Evolutionary conservation across 2,329 filamentous ascomycete species (phyloP).

Genomic region (Hortaea sp.): DNA sequence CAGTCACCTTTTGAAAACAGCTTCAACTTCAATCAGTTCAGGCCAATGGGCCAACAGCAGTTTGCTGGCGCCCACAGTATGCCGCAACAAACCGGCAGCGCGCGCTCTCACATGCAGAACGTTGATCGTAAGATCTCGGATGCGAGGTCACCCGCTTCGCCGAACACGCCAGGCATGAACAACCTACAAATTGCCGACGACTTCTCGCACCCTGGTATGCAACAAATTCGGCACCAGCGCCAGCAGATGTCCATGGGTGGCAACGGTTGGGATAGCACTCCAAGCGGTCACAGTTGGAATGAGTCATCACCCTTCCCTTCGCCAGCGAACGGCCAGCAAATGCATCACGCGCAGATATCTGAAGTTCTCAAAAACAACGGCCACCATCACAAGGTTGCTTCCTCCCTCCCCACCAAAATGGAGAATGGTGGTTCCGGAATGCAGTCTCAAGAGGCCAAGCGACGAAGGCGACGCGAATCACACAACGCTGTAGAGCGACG

Average conservation of each 20-base stretch:
- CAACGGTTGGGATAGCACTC: constrained; percentile 83
- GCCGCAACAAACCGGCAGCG: constrained; percentile 18
- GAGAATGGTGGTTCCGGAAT: constrained; percentile 45
- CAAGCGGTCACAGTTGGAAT: constrained; percentile 66
- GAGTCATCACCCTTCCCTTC: constrained; percentile 80
- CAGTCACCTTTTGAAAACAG: constrained; percentile 75
- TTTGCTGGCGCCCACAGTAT: constrained; percentile 31
- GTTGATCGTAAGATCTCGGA: constrained; percentile 57
- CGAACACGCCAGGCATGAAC: constrained; percentile 70
- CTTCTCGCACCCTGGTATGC: constrained; percentile 22
- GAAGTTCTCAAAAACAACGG: constrained; percentile 83
- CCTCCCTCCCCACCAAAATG: constrained; percentile 80
- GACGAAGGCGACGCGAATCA: constrained; percentile 80
- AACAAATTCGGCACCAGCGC: constrained; percentile 45
- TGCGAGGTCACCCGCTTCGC: constrained; percentile 70
- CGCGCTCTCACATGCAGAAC: constrained; percentile 26
- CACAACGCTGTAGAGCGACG: constrained; percentile 95
- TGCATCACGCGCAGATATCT: constrained; percentile 66
- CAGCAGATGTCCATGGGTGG: constrained; percentile 39
- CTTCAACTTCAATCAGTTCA: constrained; percentile 70
- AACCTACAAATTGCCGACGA: constrained; percentile 59
- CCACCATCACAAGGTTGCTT: constrained; percentile 25
- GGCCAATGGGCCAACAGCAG: constrained; percentile 42
- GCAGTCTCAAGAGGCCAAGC: constrained; percentile 86
- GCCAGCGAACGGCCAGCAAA: constrained; percentile 53